Evolutionary conservation across 257 asterid genomes (phyloP).

Genomic region (Primulina eburnea): DNA sequence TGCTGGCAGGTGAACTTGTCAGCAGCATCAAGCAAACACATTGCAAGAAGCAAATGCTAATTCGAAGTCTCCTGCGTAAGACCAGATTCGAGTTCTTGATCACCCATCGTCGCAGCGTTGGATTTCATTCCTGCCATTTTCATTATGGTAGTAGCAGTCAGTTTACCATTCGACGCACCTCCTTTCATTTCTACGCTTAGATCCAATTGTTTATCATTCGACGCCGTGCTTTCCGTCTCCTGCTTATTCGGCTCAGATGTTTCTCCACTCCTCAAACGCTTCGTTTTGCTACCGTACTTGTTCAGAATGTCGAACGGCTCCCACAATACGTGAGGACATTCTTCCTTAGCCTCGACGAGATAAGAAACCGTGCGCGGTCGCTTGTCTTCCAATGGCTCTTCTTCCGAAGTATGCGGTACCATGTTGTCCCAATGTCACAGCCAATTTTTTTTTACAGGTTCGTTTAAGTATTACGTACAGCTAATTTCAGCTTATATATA

Average conservation of each 20-base stretch:
- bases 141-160: constrained; percentile 21
- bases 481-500: neutral
- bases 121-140: constrained; percentile 17
- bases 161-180: neutral
- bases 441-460: neutral
- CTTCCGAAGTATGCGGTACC: neutral
- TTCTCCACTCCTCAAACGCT: constrained; percentile 21
- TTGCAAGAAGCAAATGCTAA: constrained; percentile 6
- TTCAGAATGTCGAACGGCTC: constrained; percentile 19
- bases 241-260: neutral
- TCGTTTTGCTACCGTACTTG: constrained; percentile 19
- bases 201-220: neutral
- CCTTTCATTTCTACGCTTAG: constrained; percentile 7
- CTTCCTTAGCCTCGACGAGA: neutral
- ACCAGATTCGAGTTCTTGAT: neutral
- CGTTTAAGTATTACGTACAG: no score
- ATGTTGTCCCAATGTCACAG: neutral
- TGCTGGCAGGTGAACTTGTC: constrained; percentile 25
- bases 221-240: neutral
- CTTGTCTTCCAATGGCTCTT: neutral
- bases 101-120: neutral
- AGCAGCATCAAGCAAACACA: constrained; percentile 26
- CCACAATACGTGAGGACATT: neutral
- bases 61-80: constrained; percentile 7
- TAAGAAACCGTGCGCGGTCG: neutral